Percentiles rank a stretch among this genome's conserved stretches.
Conservation (phyloP, 164 flowering plant genomes). For the Tetracentron sinense region DNA sequence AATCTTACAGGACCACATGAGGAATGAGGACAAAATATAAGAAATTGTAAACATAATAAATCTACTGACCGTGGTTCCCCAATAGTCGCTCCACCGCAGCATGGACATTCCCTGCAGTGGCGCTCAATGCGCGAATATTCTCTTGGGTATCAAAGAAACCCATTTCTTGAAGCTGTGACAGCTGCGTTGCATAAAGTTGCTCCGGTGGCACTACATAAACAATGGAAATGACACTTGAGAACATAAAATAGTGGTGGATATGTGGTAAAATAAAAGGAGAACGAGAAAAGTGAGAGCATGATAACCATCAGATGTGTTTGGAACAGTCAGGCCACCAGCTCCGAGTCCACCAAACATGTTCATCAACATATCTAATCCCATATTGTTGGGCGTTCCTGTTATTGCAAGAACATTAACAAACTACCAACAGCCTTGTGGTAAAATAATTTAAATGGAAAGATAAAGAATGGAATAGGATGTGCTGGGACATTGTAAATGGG, state of each 20-base stretch:
- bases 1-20: constrained; percentile 28
- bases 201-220: constrained; percentile 77
- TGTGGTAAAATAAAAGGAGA: too few relatives aligned
- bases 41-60: too few relatives aligned
- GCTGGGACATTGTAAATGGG: too few relatives aligned
- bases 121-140: constrained; percentile 80
- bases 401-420: background rate
- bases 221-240: background rate
- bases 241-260: too few relatives aligned
- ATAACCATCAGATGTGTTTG: constrained; percentile 37
- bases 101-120: constrained; percentile 88
- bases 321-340: constrained; percentile 32
- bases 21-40: constrained; percentile 11
- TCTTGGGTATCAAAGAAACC: constrained; percentile 93
- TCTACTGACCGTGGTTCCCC: constrained; percentile 63
- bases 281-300: constrained; percentile 1
- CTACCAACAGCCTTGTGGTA: background rate
- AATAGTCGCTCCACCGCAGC: constrained; percentile 96
- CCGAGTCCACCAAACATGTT: constrained; percentile 56
- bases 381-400: constrained; percentile 23
- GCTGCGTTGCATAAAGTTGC: constrained; percentile 84
- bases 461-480: background rate
- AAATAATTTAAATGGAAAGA: background rate
- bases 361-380: constrained; percentile 44
- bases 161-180: constrained; percentile 95